phyloP scores from a whole-genome alignment of 805 yeast genomes.

The Groenewaldozyma salmanticensis region DNA sequence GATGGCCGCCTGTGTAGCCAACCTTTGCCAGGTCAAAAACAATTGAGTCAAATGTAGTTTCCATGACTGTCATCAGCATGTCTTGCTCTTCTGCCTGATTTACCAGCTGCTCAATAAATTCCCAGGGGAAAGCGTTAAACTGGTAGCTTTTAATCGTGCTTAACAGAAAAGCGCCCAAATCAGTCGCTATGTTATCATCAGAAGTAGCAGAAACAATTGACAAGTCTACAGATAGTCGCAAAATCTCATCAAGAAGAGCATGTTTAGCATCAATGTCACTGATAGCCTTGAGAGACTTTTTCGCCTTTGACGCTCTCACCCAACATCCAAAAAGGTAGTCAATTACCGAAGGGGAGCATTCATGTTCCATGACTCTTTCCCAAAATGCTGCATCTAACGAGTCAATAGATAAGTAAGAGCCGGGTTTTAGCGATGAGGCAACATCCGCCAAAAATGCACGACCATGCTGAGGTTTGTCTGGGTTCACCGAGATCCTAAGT shows the following conservation, averaged over 20 bases:
- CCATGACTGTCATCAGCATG: constrained; percentile 48
- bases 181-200: constrained; percentile 10
- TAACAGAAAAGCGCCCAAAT: constrained; percentile 10
- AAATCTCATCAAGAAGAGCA: constrained; percentile 32
- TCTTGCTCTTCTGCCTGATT: constrained; percentile 59
- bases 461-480: no score
- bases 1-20: constrained; percentile 34
- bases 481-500: no score
- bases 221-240: constrained; percentile 39
- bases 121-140: constrained; percentile 23
- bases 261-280: constrained; percentile 30
- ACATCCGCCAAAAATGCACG: no score
- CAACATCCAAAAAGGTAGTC: constrained; percentile 41
- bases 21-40: constrained; percentile 27
- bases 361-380: constrained; percentile 13
- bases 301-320: constrained; percentile 30
- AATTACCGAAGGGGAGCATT: constrained; percentile 28
- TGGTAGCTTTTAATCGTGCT: not conserved
- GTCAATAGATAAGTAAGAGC: constrained; percentile 9
- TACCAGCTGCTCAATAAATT: constrained; percentile 48
- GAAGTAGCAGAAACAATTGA: constrained; percentile 26
- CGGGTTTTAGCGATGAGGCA: no score
- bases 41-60: constrained; percentile 35
- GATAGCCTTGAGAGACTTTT: constrained; percentile 34
- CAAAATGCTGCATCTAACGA: constrained; percentile 15